A percentile compares a stretch with the other conserved stretches of the same genome.
Conservation (phyloP, 768 basidiomycete species). For the Trametes elegans region DNA sequence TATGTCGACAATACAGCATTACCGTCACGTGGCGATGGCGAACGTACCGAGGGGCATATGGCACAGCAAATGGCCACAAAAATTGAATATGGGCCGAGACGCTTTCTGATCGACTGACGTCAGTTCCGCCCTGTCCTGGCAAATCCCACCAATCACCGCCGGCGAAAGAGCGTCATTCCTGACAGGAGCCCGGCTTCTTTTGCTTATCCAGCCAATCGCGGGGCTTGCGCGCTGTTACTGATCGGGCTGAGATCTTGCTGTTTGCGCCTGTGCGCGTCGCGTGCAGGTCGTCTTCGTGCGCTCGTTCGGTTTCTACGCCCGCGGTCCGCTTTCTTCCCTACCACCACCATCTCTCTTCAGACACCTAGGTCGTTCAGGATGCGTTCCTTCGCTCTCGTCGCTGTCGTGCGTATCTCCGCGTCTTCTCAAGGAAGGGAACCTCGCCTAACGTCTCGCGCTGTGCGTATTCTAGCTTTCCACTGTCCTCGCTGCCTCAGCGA, state of each 20-base stretch:
- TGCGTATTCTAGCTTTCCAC: slow-evolving; percentile 11
- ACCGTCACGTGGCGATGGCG: background rate
- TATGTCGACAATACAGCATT: too few relatives aligned
- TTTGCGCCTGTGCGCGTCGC: background rate
- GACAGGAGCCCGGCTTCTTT: background rate
- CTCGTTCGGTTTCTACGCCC: background rate
- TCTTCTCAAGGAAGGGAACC: too few relatives aligned
- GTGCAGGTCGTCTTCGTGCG: background rate
- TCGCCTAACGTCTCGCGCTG: too few relatives aligned
- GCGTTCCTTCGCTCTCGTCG: slow-evolving; percentile 20
- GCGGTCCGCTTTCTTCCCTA: slow-evolving; percentile 12
- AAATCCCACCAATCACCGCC: background rate
- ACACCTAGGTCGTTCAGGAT: slow-evolving; percentile 21
- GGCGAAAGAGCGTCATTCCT: background rate
- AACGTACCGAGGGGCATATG: background rate
- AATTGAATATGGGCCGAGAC: background rate
- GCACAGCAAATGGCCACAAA: background rate
- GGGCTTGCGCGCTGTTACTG: background rate
- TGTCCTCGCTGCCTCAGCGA: slow-evolving; percentile 30
- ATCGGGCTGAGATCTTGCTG: slow-evolving; percentile 9
- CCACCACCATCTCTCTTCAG: slow-evolving; percentile 18
- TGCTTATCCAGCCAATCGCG: slow-evolving; percentile 10
- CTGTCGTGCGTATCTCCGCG: slow-evolving; percentile 18
- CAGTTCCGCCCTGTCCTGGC: background rate
- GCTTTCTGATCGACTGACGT: slow-evolving; percentile 2